phyloP scores from a whole-genome alignment of 768 basidiomycete species.

The Postia placenta region DNA sequence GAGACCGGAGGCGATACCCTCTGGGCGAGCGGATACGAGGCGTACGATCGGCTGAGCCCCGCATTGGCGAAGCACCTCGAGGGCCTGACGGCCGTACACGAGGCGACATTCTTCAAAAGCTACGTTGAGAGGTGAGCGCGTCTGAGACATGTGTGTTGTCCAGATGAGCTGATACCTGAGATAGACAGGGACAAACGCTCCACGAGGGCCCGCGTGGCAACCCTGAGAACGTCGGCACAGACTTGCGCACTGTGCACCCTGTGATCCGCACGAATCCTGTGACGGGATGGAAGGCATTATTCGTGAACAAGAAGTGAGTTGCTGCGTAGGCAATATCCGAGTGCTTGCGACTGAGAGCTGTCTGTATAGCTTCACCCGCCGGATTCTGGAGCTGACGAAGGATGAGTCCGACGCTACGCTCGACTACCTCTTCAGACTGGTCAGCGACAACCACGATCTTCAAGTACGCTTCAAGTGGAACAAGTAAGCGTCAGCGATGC shows the following conservation, averaged over 20 bases:
- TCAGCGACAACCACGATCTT: constrained; percentile 54
- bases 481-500: constrained; percentile 1
- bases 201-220: constrained; percentile 41
- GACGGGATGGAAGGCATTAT: constrained; percentile 52
- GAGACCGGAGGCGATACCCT: constrained; percentile 33
- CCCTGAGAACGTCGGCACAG: constrained; percentile 44
- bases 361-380: constrained; percentile 43
- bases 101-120: constrained; percentile 39
- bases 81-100: constrained; percentile 51
- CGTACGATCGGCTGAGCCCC: constrained; percentile 58
- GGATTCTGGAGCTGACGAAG: constrained; percentile 45
- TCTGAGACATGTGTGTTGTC: constrained; percentile 15
- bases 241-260: constrained; percentile 46
- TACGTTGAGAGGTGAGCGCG: constrained; percentile 13
- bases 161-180: neutral
- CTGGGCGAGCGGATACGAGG: constrained; percentile 44
- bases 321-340: neutral
- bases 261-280: constrained; percentile 55
- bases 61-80: constrained; percentile 48
- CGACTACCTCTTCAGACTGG: constrained; percentile 41
- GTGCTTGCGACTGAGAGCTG: neutral
- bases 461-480: constrained; percentile 50
- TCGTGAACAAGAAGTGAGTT: constrained; percentile 39
- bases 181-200: constrained; percentile 27
- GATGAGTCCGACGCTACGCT: constrained; percentile 50